Evolutionary conservation across 2,329 filamentous ascomycete genomes (phyloP), one percentile per base, ranked within the genome.

Genomic region (Fusarium globosum): DNA sequence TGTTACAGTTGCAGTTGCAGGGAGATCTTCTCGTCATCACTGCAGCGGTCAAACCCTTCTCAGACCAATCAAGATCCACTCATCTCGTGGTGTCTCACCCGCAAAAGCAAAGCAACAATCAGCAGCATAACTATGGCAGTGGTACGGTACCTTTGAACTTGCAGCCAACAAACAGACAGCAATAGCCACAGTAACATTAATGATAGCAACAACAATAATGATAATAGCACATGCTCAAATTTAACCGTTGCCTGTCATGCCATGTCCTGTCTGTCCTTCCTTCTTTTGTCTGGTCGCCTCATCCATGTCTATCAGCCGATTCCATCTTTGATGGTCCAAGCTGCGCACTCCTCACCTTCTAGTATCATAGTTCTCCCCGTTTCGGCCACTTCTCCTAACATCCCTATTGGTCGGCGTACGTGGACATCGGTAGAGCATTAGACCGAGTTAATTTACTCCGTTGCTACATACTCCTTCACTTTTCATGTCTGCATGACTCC

Each of bases 81-180:
- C 61, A 62, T 65, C 66, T 72, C 74, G 74, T 76, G 65, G 68
- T 73, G 72, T 76, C 72, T 75, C 62, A 70, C 39, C 39, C 38
- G 30, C 56, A 73, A 72, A 53, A 39, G 20, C 30, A 23, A 35
- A 43, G 26, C 26, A 48, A 30, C 28, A 30, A 30, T 11, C 28
- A 30, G 28, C 28, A 30, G 28, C 28, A 30, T 30, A 30, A 30
- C 28, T 30, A 30, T 30, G 28, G 28, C 28, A 30, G 28, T 10
- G 28, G 9, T 30, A 30, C 28, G 28, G 9, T 30, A 30, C 28
- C 28, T 30, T 30, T 30, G 28, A 30, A 30, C 28, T 30, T 30
- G 28, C 28, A 30, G 28, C 28, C 28, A 30, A 30, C 43, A n/a
- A 55, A 55, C 55, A 43, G 38, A 39, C 35, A 16, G 35, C 35